A percentile compares a stretch with the other conserved stretches of the same genome.
phyloP scores from a whole-genome alignment of 192 early-diverging fungal genomes.

The Chytriomyces sp. region DNA sequence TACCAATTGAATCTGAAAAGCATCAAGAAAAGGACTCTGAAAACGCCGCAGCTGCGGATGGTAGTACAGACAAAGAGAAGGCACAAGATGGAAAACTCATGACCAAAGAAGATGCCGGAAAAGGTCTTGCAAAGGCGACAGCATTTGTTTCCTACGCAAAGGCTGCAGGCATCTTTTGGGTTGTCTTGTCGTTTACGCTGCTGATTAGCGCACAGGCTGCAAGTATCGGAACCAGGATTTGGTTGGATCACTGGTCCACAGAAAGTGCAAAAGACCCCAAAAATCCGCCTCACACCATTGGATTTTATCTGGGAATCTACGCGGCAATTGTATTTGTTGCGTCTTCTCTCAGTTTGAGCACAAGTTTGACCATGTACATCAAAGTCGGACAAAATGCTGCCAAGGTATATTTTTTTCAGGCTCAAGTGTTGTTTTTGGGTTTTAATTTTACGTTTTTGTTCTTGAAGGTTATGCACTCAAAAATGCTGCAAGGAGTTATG shows the following conservation, averaged over 20 bases:
- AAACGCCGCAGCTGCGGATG: neutral
- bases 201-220: constrained; percentile 24
- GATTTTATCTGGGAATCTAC: constrained; percentile 62
- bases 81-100: constrained; percentile 52
- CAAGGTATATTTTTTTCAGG: neutral
- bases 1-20: neutral
- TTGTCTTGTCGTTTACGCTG: constrained; percentile 55
- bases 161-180: constrained; percentile 63
- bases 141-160: constrained; percentile 74
- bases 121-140: constrained; percentile 70
- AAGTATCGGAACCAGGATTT: constrained; percentile 19
- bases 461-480: constrained; percentile 30
- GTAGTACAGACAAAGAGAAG: neutral
- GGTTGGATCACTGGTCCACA: constrained; percentile 30
- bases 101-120: constrained; percentile 70
- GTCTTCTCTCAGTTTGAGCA: neutral
- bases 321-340: constrained; percentile 53
- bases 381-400: constrained; percentile 26
- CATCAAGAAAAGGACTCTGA: neutral
- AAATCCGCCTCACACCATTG: constrained; percentile 39
- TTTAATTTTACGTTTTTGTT: neutral
- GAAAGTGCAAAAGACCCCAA: neutral
- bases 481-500: constrained; percentile 37
- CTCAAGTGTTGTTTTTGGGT: too few relatives aligned
- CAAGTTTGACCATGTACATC: constrained; percentile 31